A percentile compares a stretch with the other conserved stretches of the same genome.
Evolutionary conservation across 805 yeast genomes (phyloP).

Genomic region (Zygoascus bituminiphila): DNA sequence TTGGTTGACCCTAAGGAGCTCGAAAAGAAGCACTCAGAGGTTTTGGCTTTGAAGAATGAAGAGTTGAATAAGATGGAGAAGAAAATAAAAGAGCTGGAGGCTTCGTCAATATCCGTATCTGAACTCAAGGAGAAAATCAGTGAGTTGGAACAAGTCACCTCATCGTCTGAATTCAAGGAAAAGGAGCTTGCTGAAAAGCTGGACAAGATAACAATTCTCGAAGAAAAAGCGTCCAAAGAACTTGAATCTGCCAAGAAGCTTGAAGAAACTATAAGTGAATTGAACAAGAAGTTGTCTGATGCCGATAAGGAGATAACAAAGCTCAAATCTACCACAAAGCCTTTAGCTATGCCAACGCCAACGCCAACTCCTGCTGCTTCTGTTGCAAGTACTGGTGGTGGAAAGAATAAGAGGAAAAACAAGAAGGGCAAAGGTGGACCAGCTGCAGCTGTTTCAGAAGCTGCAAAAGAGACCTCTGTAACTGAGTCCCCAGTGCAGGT

Average conservation of each 20-base stretch:
- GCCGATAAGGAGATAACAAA: background rate
- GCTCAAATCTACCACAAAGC: background rate
- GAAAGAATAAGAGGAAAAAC: constrained; percentile 21
- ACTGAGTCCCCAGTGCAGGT: background rate
- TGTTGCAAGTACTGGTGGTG: background rate
- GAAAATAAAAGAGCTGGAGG: constrained; percentile 4
- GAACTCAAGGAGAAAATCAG: background rate
- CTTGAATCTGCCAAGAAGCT: too few species aligned
- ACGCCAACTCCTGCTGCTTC: background rate
- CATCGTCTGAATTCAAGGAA: background rate
- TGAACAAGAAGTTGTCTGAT: constrained; percentile 5
- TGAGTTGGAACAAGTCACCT: background rate
- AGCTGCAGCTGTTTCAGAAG: background rate
- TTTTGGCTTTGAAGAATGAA: too few species aligned
- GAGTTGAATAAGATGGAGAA: background rate
- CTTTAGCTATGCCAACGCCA: background rate
- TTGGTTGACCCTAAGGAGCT: background rate
- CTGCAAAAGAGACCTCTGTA: background rate
- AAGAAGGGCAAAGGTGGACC: constrained; percentile 19
- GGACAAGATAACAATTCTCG: background rate
- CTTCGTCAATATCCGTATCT: background rate
- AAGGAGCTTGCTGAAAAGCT: background rate
- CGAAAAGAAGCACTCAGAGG: constrained; percentile 4
- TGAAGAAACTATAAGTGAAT: background rate
- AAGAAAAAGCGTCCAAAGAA: background rate